These are phyloP conservation scores for Phaffomyces thermotolerans DNA, from an alignment of 805 yeast species.

Conservation along the genomic window DNA sequence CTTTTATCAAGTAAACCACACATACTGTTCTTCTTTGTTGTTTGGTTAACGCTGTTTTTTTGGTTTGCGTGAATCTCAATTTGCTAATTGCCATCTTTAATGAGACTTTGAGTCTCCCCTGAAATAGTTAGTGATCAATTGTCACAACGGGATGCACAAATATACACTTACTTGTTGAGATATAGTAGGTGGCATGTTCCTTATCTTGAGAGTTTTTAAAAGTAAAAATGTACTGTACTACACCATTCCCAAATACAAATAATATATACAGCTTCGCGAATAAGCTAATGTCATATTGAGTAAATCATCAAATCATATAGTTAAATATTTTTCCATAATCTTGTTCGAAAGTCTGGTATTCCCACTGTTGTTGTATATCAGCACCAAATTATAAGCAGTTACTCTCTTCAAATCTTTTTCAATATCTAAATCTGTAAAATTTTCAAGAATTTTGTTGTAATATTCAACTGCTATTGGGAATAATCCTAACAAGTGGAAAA, in stretches of 20 bases:
- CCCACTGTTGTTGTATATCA: slow-evolving; percentile 71
- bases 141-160: neutral
- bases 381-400: slow-evolving; percentile 78
- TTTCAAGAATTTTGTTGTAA: slow-evolving; percentile 54
- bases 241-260: no score
- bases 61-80: slow-evolving; percentile 60
- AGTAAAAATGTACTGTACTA: no score
- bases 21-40: slow-evolving; percentile 52
- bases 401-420: slow-evolving; percentile 62
- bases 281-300: neutral
- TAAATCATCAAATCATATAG: slow-evolving; percentile 2
- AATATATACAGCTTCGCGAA: neutral
- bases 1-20: neutral
- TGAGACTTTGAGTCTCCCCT: slow-evolving; percentile 26
- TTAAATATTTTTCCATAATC: slow-evolving; percentile 60
- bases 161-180: slow-evolving; percentile 24
- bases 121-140: neutral
- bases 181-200: slow-evolving; percentile 21
- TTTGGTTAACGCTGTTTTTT: slow-evolving; percentile 64
- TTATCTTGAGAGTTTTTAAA: neutral
- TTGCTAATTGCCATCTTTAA: slow-evolving; percentile 63
- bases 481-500: slow-evolving; percentile 79
- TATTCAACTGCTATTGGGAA: slow-evolving; percentile 64
- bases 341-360: slow-evolving; percentile 57
- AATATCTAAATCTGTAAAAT: slow-evolving; percentile 31